A percentile compares a stretch with the other conserved stretches of the same genome.
These are phyloP conservation scores for Calonectria honghensis DNA, from an alignment of 2,329 filamentous ascomycete species.

Conservation along the genomic window DNA sequence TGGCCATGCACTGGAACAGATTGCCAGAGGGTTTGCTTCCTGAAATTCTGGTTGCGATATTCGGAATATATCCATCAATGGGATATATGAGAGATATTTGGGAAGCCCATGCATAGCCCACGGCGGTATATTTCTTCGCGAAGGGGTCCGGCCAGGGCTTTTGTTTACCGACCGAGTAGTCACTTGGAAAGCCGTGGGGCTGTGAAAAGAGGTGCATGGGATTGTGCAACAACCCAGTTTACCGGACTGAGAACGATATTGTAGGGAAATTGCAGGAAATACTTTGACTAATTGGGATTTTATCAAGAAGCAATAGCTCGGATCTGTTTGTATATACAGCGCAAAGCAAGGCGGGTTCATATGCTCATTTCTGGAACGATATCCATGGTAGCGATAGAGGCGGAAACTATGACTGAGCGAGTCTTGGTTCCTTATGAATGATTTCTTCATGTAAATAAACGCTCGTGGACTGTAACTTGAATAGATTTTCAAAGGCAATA, in stretches of 20 bases:
- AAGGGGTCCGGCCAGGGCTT: neutral
- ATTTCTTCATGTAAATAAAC: neutral
- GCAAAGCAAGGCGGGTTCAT: neutral
- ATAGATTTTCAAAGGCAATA: neutral
- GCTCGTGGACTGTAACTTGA: neutral
- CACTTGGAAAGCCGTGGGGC: neutral
- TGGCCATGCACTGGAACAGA: slow-evolving; percentile 38
- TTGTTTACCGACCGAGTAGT: neutral
- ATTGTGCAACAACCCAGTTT: neutral
- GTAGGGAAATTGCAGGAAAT: neutral
- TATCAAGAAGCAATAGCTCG: neutral
- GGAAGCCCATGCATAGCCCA: slow-evolving; percentile 17
- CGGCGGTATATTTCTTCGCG: neutral
- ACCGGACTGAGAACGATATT: neutral
- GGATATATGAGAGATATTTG: slow-evolving; percentile 37
- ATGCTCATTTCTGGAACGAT: neutral
- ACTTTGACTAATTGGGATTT: neutral
- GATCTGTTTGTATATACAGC: neutral
- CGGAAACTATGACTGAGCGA: neutral
- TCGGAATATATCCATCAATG: slow-evolving; percentile 32
- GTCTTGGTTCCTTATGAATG: neutral
- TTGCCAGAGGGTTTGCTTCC: slow-evolving; percentile 31
- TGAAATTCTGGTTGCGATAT: slow-evolving; percentile 27
- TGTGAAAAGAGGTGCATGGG: neutral
- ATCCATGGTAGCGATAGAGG: neutral